Evolutionary conservation across 1,139 yeast genomes (phyloP), one percentile per base, ranked within the genome.

Genomic region (Kodamaea derodonti): DNA sequence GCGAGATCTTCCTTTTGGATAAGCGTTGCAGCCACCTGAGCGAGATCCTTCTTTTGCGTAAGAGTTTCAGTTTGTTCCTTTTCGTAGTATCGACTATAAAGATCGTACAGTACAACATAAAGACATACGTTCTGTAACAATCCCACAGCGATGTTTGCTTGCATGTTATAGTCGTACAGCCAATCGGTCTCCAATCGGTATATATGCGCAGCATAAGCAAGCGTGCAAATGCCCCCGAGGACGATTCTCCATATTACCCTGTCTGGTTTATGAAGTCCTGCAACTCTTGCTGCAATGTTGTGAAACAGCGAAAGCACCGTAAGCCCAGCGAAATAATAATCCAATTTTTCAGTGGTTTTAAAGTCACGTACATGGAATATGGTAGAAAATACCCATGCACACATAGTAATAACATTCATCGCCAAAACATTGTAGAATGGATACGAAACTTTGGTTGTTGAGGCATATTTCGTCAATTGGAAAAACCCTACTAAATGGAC

Each of bases 151-250:
- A 92, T 80, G 50, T 94, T 92, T 20, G 95, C 95, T 48, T 78
- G 73, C 97, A 92, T 92, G 62, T 92, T 92, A 58, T 92, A 92
- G 1, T 95, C 80, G 59, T 92, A 92, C 42, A 88, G 84, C 90
- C 97, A 92, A 48, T 81, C 83, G 11, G 75, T 56, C 26, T 81
- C 70, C 31, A 92, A 65, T 42, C 92, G 71, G 31, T 73, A 57
- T 8, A 92, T 68, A 56, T 92, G 98, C 12, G 69, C 62, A 1
- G 65, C 26, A 46, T 85, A 87, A 24, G 78, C 66, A 0, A 62
- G 38, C 0, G 67, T 36, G 40, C 90, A 80, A 0, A 61, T 32
- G 0, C 54, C 31, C 0, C 75, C 64, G 35, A 79, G 66, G 1
- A 57, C 17, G 25, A 40, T 41, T 29, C 73, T 53, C 24, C 40